Conservation (phyloP, 805 yeast species). For the Saccharomycopsis javanensis region DNA sequence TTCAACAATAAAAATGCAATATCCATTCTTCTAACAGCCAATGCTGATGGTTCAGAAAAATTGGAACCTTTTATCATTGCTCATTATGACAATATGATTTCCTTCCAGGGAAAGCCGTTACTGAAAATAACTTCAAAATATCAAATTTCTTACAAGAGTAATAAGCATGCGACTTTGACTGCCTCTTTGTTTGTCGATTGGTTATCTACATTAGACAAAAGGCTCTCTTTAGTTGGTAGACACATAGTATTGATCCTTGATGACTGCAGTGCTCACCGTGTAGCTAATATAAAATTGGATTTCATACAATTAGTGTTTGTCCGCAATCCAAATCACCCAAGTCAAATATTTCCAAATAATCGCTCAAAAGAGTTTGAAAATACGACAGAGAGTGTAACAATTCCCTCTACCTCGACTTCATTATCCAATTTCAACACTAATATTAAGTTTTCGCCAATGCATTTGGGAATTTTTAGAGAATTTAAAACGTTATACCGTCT, state of each 20-base stretch:
- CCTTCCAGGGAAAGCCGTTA: slow-evolving; percentile 31
- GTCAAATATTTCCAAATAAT: not conserved
- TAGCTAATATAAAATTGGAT: slow-evolving; percentile 39
- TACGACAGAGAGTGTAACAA: not conserved
- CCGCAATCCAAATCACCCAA: slow-evolving; percentile 7
- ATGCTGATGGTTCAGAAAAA: slow-evolving; percentile 55
- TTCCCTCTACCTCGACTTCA: slow-evolving; percentile 21
- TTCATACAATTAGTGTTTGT: slow-evolving; percentile 22
- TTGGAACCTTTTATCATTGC: slow-evolving; percentile 53
- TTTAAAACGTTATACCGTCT: slow-evolving; percentile 48
- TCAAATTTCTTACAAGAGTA: slow-evolving; percentile 47
- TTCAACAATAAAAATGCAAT: slow-evolving; percentile 30
- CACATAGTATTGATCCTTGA: slow-evolving; percentile 48
- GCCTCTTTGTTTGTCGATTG: slow-evolving; percentile 55
- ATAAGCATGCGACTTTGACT: slow-evolving; percentile 54
- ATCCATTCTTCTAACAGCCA: slow-evolving; percentile 54
- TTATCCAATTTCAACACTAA: slow-evolving; percentile 23
- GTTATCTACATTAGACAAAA: slow-evolving; percentile 49
- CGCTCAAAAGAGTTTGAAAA: not conserved
- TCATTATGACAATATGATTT: slow-evolving; percentile 39
- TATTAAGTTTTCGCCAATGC: slow-evolving; percentile 45
- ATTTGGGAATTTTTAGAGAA: slow-evolving; percentile 55
- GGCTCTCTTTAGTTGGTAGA: slow-evolving; percentile 38
- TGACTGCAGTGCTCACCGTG: slow-evolving; percentile 54
- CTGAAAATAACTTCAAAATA: slow-evolving; percentile 41